Evolutionary conservation across 805 yeast species (phyloP).

Genomic region (Lachancea waltii): DNA sequence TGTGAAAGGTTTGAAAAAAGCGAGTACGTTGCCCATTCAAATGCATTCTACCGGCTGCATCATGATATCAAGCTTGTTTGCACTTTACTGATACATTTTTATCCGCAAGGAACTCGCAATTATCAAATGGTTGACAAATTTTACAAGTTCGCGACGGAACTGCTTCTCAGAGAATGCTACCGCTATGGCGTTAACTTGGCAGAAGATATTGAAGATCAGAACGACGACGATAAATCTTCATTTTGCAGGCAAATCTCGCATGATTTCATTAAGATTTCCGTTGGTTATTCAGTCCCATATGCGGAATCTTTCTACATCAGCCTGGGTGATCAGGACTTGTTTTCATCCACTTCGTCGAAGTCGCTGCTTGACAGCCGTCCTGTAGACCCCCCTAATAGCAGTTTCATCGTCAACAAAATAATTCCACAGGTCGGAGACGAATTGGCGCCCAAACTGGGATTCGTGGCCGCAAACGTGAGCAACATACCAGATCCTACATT

Average conservation of each 20-base stretch:
- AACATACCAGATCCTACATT: conserved; percentile 44
- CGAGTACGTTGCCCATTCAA: conserved; percentile 33
- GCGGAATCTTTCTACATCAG: conserved; percentile 61
- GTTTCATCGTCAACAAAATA: conserved; percentile 56
- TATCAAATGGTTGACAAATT: conserved; percentile 56
- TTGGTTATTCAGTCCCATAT: conserved; percentile 43
- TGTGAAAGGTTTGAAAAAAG: conserved; percentile 34
- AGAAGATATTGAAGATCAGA: conserved; percentile 16
- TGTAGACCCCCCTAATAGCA: conserved; percentile 56
- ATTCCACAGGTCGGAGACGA: conserved; percentile 44
- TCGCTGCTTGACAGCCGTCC: conserved; percentile 73
- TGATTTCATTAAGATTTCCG: conserved; percentile 57
- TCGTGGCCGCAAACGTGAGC: conserved; percentile 40
- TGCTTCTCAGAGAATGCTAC: conserved; percentile 55
- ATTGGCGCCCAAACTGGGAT: conserved; percentile 39
- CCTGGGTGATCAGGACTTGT: conserved; percentile 67
- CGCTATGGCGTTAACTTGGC: conserved; percentile 35
- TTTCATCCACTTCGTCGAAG: conserved; percentile 63
- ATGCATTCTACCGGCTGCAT: conserved; percentile 47
- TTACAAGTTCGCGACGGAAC: conserved; percentile 54
- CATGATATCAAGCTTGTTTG: conserved; percentile 63
- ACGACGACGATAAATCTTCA: conserved; percentile 27
- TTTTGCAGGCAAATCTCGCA: conserved; percentile 40
- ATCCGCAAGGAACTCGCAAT: conserved; percentile 41
- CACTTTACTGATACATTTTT: conserved; percentile 40